phyloP scores from a whole-genome alignment of 1,139 yeast genomes.

The Geotrichum histeridarum region DNA sequence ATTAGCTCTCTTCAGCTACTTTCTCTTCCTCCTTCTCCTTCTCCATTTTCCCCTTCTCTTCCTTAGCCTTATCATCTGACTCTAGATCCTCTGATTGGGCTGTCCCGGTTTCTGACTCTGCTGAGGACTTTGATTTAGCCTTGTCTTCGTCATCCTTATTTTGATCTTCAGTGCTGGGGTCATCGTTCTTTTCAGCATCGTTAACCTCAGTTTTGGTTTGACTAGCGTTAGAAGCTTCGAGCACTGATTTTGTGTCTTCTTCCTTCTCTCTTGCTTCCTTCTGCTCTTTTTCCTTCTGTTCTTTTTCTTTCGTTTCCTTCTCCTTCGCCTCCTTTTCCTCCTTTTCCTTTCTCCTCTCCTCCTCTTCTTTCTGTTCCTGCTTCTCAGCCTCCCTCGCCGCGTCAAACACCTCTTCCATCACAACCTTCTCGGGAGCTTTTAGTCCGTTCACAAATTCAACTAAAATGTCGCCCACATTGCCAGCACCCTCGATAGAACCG shows the following conservation, averaged over 20 bases:
- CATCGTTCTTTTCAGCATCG: too few relatives aligned
- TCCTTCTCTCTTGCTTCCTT: slow-evolving; percentile 10
- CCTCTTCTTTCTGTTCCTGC: slow-evolving; percentile 13
- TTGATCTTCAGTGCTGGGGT: too few relatives aligned
- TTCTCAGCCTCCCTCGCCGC: slow-evolving; percentile 8
- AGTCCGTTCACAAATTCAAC: slow-evolving; percentile 57
- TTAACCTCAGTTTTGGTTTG: too few relatives aligned
- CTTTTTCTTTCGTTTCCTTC: slow-evolving; percentile 16
- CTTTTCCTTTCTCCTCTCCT: slow-evolving; percentile 14
- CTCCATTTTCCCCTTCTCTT: slow-evolving; percentile 4
- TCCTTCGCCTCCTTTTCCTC: slow-evolving; percentile 5
- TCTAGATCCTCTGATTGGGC: slow-evolving; percentile 1
- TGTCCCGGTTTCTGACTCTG: slow-evolving; percentile 1
- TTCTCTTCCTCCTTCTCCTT: slow-evolving; percentile 9
- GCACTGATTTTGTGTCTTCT: slow-evolving; percentile 12
- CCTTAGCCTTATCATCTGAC: slow-evolving; percentile 1
- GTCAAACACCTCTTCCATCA: slow-evolving; percentile 17
- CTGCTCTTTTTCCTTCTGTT: slow-evolving; percentile 4
- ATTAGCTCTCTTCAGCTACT: too few relatives aligned
- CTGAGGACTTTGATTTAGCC: neutral
- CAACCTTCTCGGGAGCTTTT: slow-evolving; percentile 16
- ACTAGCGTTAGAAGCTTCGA: slow-evolving; percentile 4
- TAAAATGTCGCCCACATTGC: slow-evolving; percentile 58
- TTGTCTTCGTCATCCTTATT: neutral
- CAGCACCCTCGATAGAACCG: slow-evolving; percentile 57